Evolutionary conservation across 2,329 filamentous ascomycete genomes (phyloP).

Genomic region (Microdochium paspali): DNA sequence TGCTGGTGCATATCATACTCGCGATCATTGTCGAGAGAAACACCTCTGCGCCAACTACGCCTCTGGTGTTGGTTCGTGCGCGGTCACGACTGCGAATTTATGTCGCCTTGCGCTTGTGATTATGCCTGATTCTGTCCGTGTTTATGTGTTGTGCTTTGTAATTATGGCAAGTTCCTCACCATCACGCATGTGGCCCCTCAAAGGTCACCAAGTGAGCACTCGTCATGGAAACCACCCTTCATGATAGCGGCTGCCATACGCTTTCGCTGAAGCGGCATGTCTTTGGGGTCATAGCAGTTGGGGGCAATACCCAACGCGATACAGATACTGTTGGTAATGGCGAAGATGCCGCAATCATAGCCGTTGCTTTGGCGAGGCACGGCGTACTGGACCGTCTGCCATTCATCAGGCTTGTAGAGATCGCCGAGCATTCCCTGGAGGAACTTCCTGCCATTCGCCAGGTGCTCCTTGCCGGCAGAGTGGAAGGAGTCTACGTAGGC

Average conservation of each 20-base stretch:
- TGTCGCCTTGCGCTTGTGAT: not conserved
- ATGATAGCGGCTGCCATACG: constrained; percentile 57
- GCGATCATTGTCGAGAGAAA: too few species aligned
- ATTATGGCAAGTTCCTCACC: not conserved
- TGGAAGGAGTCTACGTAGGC: constrained; percentile 63
- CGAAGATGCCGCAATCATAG: constrained; percentile 70
- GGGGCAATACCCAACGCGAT: constrained; percentile 44
- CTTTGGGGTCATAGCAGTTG: constrained; percentile 34
- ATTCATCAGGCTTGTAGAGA: constrained; percentile 46
- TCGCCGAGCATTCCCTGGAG: constrained; percentile 45
- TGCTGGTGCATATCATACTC: too few species aligned
- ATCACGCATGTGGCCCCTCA: constrained; percentile 7
- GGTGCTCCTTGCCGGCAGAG: constrained; percentile 27
- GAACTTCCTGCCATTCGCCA: constrained; percentile 39
- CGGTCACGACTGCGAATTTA: not conserved
- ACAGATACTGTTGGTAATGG: constrained; percentile 63
- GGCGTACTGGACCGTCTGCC: constrained; percentile 41
- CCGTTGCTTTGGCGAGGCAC: constrained; percentile 55
- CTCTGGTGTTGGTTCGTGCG: too few species aligned
- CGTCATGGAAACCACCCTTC: constrained; percentile 55
- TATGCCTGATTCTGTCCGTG: not conserved
- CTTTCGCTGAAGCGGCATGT: constrained; percentile 51
- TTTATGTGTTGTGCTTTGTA: not conserved
- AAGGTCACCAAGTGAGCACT: constrained; percentile 40
- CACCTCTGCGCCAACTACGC: too few species aligned